Conservation (phyloP, 257 asterid genomes). For the Euphrasia confusa region DNA sequence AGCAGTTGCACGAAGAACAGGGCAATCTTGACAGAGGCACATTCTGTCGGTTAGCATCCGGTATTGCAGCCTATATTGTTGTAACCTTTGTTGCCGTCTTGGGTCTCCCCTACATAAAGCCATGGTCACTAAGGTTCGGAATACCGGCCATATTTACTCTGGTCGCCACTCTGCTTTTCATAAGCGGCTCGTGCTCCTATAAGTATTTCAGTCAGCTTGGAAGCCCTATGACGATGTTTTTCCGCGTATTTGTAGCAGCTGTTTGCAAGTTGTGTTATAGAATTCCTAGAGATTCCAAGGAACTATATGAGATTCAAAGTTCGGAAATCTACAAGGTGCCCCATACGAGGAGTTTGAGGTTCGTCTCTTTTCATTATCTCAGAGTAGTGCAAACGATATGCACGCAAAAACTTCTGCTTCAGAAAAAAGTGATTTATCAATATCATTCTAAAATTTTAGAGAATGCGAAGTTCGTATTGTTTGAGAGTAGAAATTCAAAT, state of each 20-base stretch:
- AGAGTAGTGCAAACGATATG: background rate
- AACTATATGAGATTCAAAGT: conserved; percentile 20
- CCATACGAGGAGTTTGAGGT: conserved; percentile 34
- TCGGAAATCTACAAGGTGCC: conserved; percentile 10
- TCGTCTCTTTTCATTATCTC: background rate
- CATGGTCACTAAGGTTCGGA: conserved; percentile 44
- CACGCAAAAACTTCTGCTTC: background rate
- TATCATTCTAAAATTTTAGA: background rate
- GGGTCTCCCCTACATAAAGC: conserved; percentile 29
- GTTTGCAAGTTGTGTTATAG: conserved; percentile 22
- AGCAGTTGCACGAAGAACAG: conserved; percentile 20
- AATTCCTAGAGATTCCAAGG: conserved; percentile 20
- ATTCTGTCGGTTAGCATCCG: conserved; percentile 20
- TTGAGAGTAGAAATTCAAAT: background rate
- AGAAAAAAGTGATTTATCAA: background rate
- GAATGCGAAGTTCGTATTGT: background rate
- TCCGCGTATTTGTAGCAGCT: conserved; percentile 34
- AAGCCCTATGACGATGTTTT: conserved; percentile 29
- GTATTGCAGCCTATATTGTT: conserved; percentile 22
- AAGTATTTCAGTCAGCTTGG: conserved; percentile 26
- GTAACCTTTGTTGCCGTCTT: conserved; percentile 28
- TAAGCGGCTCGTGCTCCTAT: conserved; percentile 33
- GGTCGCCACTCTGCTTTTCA: conserved; percentile 31
- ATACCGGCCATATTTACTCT: conserved; percentile 36
- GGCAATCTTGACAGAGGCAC: conserved; percentile 8